Evolutionary conservation across 83 land plant species (phyloP).

Genomic region (Thuja plicata): DNA sequence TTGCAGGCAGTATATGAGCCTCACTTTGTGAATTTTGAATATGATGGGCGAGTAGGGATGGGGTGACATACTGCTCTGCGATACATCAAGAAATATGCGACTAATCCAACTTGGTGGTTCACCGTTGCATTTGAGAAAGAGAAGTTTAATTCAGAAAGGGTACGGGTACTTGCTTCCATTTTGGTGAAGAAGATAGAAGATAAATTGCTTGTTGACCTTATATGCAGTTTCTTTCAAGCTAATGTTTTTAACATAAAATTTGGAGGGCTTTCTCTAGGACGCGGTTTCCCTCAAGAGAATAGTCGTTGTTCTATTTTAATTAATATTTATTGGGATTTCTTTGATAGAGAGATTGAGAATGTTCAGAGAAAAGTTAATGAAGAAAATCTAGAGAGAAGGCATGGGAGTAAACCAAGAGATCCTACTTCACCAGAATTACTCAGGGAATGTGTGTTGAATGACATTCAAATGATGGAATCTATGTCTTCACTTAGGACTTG

Average conservation of each 20-base stretch:
- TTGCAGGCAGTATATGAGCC: conserved; percentile 56
- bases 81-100: conserved; percentile 43
- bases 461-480: not conserved
- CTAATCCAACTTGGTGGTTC: conserved; percentile 78
- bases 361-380: conserved; percentile 21
- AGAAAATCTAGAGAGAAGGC: conserved; percentile 23
- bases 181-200: conserved; percentile 55
- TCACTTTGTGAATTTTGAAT: conserved; percentile 50
- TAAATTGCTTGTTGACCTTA: conserved; percentile 29
- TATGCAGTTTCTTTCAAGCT: conserved; percentile 39
- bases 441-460: not conserved
- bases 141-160: conserved; percentile 31
- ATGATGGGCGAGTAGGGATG: conserved; percentile 52
- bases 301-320: conserved; percentile 42
- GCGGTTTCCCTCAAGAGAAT: conserved; percentile 65
- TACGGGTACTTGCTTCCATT: conserved; percentile 29
- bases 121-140: conserved; percentile 29
- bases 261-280: conserved; percentile 50
- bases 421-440: not conserved
- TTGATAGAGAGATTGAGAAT: conserved; percentile 52
- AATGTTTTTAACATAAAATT: conserved; percentile 42
- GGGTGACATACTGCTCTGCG: conserved; percentile 74
- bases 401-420: not conserved
- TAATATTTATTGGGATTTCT: conserved; percentile 54
- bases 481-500: conserved; percentile 14